Percentiles rank a stretch among this genome's conserved stretches.
phyloP scores from a whole-genome alignment of 1,139 yeast species.

The Zygosaccharomyces pseudobailii region DNA sequence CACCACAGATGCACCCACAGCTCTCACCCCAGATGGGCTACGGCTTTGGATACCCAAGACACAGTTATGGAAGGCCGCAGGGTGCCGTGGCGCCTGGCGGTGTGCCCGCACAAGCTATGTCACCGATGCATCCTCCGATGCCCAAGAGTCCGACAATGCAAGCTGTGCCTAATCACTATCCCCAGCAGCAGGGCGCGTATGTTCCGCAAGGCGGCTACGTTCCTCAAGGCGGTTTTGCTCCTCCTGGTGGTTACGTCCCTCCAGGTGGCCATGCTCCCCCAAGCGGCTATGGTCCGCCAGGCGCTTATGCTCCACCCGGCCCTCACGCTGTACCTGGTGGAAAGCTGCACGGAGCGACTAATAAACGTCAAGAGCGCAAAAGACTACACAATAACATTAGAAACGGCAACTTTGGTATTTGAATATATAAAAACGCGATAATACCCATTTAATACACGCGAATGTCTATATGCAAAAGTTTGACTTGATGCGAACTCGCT shows the following conservation, averaged over 20 bases:
- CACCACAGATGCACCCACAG: slow-evolving; percentile 3
- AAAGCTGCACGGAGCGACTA: slow-evolving; percentile 29
- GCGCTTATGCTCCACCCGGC: neutral
- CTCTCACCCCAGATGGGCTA: slow-evolving; percentile 1
- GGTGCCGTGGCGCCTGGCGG: neutral
- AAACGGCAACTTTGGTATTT: slow-evolving; percentile 35
- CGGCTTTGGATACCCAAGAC: neutral
- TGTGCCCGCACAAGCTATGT: neutral
- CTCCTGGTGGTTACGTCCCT: neutral
- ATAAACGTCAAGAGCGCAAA: slow-evolving; percentile 30
- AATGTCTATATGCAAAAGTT: too few species aligned
- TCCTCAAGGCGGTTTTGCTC: neutral
- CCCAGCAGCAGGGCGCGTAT: neutral
- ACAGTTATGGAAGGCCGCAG: neutral
- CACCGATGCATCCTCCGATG: neutral
- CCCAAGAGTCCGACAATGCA: neutral
- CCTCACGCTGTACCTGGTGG: slow-evolving; percentile 12
- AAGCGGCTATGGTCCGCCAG: neutral
- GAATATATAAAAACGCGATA: neutral
- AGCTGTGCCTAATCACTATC: slow-evolving; percentile 2
- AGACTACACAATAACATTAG: slow-evolving; percentile 30
- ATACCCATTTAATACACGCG: neutral
- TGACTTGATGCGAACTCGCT: too few species aligned
- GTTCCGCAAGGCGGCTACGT: neutral
- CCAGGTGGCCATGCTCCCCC: neutral